Base-by-base conservation (phyloP, 176 grass and related monocot genomes). In the Oryza australiensis region DNA sequence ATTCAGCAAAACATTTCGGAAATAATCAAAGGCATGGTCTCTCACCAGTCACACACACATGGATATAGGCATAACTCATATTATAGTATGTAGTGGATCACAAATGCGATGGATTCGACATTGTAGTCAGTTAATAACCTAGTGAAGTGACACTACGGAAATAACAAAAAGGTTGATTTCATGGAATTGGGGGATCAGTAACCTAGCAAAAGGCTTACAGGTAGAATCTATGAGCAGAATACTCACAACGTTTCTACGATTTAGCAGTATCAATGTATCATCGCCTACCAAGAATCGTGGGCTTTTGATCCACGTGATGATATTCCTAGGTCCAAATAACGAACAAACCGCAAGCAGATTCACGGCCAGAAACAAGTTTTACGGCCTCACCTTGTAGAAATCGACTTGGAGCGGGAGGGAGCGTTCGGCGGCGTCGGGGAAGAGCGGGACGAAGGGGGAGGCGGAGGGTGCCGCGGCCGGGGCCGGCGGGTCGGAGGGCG, bases 371-470 rank as follows among this genome's bases (percentile, higher is more conserved):
- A 22, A 40, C n/a, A 6, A 51, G 48, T 24, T 24, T 42, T 7
- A 26, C 20, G 15, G 63, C 14, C 66, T 48, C 42, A 98, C 95
- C 95, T 91, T 92, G 86, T 94, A 98, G 79, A 98, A 91, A 62
- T 98, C 88, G 80, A 98, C 87, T 2, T 85, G 92, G 62, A 98
- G 82, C 59, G 90, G 86, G 2, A 98, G 9, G 13, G 84, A 77
- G 66, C 81, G 92, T 34, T 93, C 90, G 66, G 86, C 72, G 33
- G 88, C 37, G 57, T 77, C 83, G 30, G 92, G 73, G n/a, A 98
- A 79, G 26, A 93, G 81, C 48, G 95, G 81, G 74, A 94, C 80
- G 78, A 91, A 73, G 26, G 88, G 51, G 10, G 82, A 49, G 8
- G 70, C 62, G 38, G 87, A 72, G 40, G 83, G 64, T 7, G 35